Base-by-base conservation (phyloP, 371 early-diverging fungal species). In the Actinomucor elegans region DNA sequence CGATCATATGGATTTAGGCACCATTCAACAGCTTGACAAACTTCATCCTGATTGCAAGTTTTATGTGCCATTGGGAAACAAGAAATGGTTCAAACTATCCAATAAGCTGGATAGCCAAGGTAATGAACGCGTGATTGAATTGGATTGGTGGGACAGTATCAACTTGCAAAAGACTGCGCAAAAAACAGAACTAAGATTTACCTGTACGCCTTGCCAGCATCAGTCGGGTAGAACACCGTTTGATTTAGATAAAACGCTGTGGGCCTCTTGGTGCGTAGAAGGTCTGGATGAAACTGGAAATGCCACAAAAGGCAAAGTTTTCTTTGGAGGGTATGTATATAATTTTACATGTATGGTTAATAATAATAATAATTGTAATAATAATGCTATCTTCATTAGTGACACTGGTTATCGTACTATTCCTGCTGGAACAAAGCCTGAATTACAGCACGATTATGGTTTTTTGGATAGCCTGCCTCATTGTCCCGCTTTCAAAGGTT, bases 61-160 rank as follows among this genome's bases (percentile, higher is more conserved):
- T 47, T 87, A 81, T 55, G 89, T 89, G 3, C 90, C 93, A 12
- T 71, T 93, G 8, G 91, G 90, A 7, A 90, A 88, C 64, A 81
- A 81, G 31, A 27, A 53, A 3, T 86, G 86, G 79, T 85, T 92
- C 21, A 51, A 66, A 9, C 61, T 75, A 0, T 40, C 77, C 8
- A 31, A 52, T 4, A 40, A 21, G 10, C 14, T 48, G 2, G 54
- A 59, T 37, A 42, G 37, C 2, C 81, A 79, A 6, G 80, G 80
- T 49, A 58, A 60, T 14, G 58, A 72, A 2, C 42, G 61, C 9
- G 80, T 80, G 12, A 80, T 59, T 5, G 87, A 91, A 45, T 71
- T 79, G 33, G 93, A 92, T 66, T 92, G 93, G 93, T 90, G 90
- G 90, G 87, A 90, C 40, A 69, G 67, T 26, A 74, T 78, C 31